These are phyloP conservation scores for Barnettozyma sucrosica DNA, from an alignment of 805 yeast genomes.

Conservation along the genomic window DNA sequence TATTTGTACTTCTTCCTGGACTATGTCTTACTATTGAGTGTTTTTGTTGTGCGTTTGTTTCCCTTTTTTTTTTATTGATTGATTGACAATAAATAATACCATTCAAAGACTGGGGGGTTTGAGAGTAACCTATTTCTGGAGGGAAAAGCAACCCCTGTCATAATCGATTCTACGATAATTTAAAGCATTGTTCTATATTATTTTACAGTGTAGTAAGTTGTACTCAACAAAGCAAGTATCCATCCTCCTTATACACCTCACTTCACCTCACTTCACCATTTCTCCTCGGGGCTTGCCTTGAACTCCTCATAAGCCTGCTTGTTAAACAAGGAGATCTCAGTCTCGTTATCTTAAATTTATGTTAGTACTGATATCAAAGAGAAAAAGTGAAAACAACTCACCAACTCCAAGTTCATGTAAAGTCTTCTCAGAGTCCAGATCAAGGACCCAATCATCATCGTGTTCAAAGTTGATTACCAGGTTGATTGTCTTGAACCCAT, in stretches of 20 bases:
- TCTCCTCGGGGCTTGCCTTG: conserved; percentile 82
- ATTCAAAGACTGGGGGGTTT: too few relatives aligned
- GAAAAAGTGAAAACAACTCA: conserved; percentile 7
- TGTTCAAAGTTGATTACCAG: conserved; percentile 86
- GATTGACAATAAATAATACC: too few relatives aligned
- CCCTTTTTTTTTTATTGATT: too few relatives aligned
- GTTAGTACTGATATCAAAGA: conserved; percentile 15
- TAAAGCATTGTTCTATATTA: not conserved
- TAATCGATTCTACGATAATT: not conserved
- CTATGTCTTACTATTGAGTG: too few relatives aligned
- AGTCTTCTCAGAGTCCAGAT: conserved; percentile 29
- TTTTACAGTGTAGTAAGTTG: not conserved
- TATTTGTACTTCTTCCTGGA: too few relatives aligned
- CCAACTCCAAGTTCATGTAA: conserved; percentile 35
- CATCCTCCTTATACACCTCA: not conserved
- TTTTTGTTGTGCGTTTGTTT: too few relatives aligned
- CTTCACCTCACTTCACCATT: conserved; percentile 60
- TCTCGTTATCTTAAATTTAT: conserved; percentile 64
- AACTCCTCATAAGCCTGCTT: conserved; percentile 56
- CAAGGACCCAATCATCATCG: conserved; percentile 68
- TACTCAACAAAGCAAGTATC: too few relatives aligned
- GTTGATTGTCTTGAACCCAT: conserved; percentile 89
- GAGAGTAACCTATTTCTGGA: too few relatives aligned
- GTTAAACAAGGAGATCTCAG: conserved; percentile 84
- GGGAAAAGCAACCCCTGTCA: too few relatives aligned